Evolutionary conservation across 2,329 filamentous ascomycete species (phyloP).

Genomic region (Lasiodiplodia theobromae): DNA sequence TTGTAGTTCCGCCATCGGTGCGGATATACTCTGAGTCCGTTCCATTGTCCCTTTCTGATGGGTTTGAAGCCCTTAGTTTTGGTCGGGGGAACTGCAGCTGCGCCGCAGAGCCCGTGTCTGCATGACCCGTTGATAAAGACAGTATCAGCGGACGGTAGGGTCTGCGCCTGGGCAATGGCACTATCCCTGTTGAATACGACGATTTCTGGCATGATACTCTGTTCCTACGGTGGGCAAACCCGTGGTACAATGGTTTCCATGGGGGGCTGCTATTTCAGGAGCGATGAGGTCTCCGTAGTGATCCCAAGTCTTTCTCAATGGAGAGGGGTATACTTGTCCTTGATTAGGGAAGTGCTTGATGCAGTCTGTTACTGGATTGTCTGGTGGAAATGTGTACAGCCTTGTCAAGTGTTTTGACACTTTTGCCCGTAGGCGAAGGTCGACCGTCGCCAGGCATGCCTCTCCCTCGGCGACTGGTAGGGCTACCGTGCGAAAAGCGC

Average conservation of each 20-base stretch:
- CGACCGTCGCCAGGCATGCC: constrained; percentile 9
- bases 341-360: constrained; percentile 10
- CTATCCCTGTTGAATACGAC: not conserved
- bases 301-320: not conserved
- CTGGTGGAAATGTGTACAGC: not conserved
- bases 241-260: constrained; percentile 14
- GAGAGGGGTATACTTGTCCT: not conserved
- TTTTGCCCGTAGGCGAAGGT: constrained; percentile 8
- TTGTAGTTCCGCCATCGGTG: not conserved
- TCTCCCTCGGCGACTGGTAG: constrained; percentile 8
- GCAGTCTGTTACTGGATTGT: not conserved
- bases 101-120: constrained; percentile 6
- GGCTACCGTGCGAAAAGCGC: constrained; percentile 10
- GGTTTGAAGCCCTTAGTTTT: not conserved
- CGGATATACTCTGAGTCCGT: not conserved
- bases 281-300: not conserved
- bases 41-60: not conserved
- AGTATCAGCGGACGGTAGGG: not conserved
- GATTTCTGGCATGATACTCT: not conserved
- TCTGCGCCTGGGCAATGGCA: not conserved
- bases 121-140: constrained; percentile 1
- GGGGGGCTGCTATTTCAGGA: not conserved
- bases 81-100: not conserved
- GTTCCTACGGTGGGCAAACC: not conserved
- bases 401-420: constrained; percentile 10